phyloP scores from a whole-genome alignment of 495 filamentous ascomycete genomes.

The Lepidopterella palustris region DNA sequence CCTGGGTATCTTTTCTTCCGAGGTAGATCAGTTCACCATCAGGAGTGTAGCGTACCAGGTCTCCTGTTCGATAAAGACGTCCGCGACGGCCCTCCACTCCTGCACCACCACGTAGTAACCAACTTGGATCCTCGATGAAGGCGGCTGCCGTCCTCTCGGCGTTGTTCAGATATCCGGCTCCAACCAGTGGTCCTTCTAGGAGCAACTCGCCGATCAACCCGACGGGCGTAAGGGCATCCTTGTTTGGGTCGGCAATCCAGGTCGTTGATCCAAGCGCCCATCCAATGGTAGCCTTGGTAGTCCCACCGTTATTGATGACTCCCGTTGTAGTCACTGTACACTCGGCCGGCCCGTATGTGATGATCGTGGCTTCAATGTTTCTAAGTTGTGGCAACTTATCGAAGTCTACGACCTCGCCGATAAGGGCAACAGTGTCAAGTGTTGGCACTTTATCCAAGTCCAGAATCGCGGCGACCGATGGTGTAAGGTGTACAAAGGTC shows the following conservation, averaged over 20 bases:
- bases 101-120: neutral
- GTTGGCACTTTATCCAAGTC: slow-evolving; percentile 14
- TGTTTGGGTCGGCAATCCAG: slow-evolving; percentile 42
- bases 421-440: slow-evolving; percentile 17
- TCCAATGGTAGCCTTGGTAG: slow-evolving; percentile 13
- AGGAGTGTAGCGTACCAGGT: slow-evolving; percentile 36
- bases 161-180: slow-evolving; percentile 21
- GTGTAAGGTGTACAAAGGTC: slow-evolving; percentile 29
- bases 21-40: slow-evolving; percentile 45
- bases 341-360: slow-evolving; percentile 19
- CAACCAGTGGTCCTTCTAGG: slow-evolving; percentile 30
- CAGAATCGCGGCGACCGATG: slow-evolving; percentile 17
- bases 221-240: slow-evolving; percentile 35
- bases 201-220: slow-evolving; percentile 45
- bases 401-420: slow-evolving; percentile 13
- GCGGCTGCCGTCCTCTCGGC: slow-evolving; percentile 14
- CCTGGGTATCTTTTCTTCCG: slow-evolving; percentile 37
- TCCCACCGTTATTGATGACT: slow-evolving; percentile 5
- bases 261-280: slow-evolving; percentile 11
- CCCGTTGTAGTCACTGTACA: slow-evolving; percentile 2
- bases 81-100: neutral
- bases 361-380: neutral
- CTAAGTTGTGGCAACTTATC: neutral
- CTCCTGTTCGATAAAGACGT: slow-evolving; percentile 37
- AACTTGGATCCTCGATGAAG: slow-evolving; percentile 19